Conservation (phyloP, 1,284 basidiomycete genomes). For the Ustilago curta region DNA sequence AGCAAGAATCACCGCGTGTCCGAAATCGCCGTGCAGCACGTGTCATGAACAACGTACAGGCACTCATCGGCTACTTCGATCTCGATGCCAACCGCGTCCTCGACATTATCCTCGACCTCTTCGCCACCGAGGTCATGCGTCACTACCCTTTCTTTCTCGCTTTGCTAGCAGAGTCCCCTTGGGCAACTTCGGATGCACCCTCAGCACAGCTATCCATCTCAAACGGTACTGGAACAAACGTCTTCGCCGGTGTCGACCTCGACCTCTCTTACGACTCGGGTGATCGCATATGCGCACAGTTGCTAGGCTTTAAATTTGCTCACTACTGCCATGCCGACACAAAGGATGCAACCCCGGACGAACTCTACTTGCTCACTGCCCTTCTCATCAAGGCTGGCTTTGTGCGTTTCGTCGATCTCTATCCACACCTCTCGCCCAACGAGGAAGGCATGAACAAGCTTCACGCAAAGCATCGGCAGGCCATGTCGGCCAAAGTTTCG, state of each 20-base stretch:
- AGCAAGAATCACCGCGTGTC: conserved; percentile 46
- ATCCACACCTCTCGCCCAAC: conserved; percentile 77
- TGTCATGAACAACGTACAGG: conserved; percentile 65
- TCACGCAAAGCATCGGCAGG: conserved; percentile 77
- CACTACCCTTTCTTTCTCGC: conserved; percentile 94
- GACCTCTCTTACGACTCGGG: conserved; percentile 70
- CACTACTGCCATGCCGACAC: conserved; percentile 77
- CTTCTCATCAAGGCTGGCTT: conserved; percentile 89
- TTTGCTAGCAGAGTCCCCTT: conserved; percentile 85
- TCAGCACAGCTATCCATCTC: conserved; percentile 10
- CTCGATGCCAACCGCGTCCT: conserved; percentile 93
- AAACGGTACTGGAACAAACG: background rate
- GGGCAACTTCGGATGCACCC: conserved; percentile 71
- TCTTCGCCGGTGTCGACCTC: conserved; percentile 32
- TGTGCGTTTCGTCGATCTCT: conserved; percentile 84
- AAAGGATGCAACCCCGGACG: conserved; percentile 75
- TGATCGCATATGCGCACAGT: conserved; percentile 78
- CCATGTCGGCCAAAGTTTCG: conserved; percentile 74
- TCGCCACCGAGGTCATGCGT: conserved; percentile 81
- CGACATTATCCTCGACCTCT: conserved; percentile 91
- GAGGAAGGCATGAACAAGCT: conserved; percentile 69
- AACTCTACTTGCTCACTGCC: conserved; percentile 84
- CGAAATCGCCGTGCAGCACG: conserved; percentile 60
- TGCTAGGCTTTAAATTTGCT: conserved; percentile 94
- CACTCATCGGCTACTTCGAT: conserved; percentile 81